Evolutionary conservation across 345 rosid genomes (phyloP).

Genomic region (Isatis tinctoria): DNA sequence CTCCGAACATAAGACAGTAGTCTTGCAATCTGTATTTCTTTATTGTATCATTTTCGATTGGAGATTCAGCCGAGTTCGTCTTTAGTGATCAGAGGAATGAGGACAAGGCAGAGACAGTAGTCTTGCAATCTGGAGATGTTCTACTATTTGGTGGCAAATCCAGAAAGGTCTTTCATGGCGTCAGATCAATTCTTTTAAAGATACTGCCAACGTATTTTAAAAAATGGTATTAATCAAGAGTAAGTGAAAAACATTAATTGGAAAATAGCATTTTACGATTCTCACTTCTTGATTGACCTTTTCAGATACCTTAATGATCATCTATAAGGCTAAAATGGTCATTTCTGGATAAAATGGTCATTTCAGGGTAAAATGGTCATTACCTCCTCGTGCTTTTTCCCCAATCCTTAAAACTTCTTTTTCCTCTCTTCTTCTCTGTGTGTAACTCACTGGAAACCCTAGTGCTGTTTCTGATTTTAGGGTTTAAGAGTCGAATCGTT

Average conservation of each 20-base stretch:
- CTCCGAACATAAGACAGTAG: too few relatives aligned
- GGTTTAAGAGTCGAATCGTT: background rate
- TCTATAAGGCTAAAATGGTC: too few relatives aligned
- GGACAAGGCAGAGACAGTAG: slow-evolving; percentile 37
- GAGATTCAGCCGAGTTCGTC: slow-evolving; percentile 71
- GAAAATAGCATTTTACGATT: too few relatives aligned
- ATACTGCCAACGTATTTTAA: too few relatives aligned
- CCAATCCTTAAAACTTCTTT: background rate
- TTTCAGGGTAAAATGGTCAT: too few relatives aligned
- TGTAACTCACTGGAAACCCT: background rate
- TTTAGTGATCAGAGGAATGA: slow-evolving; percentile 46
- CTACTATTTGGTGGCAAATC: slow-evolving; percentile 71
- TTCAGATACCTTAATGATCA: too few relatives aligned
- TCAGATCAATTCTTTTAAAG: slow-evolving; percentile 34
- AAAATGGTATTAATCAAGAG: too few relatives aligned
- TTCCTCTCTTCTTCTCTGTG: background rate
- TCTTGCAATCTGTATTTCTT: too few relatives aligned
- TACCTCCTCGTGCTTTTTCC: background rate
- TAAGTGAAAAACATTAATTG: too few relatives aligned
- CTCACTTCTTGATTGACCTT: too few relatives aligned
- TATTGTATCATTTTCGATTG: slow-evolving; percentile 73
- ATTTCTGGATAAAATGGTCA: too few relatives aligned
- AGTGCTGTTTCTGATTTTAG: background rate
- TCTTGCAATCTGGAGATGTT: slow-evolving; percentile 73
- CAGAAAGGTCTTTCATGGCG: slow-evolving; percentile 78